Base-by-base conservation (phyloP, 805 yeast species). In the Kodamaea laetipori region DNA sequence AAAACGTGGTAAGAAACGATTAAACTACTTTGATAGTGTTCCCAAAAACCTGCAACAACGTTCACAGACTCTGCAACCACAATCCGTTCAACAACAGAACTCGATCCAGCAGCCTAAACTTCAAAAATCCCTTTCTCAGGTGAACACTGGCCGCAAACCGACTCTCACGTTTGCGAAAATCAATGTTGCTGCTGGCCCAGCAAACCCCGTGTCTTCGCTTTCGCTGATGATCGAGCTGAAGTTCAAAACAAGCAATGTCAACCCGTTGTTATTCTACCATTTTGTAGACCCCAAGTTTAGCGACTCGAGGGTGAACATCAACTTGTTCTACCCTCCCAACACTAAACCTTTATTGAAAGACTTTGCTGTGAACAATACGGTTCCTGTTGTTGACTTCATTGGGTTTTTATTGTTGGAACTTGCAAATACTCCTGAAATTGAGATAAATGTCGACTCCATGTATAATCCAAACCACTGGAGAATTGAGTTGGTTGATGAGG, bases 401-500 rank as follows among this genome's bases (percentile, higher is more conserved):
- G 77, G 77, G 3, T 69, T 50, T 39, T 58, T 70, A 5, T 55
- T 72, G 28, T 54, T 64, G 13, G 30, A 15, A 43, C 45, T 34
- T 33, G 21, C 39, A 12, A 35, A 23, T 6, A 27, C n/a, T 10
- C 35, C 32, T 9, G 39, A 41, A 5, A 12, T 30, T 27, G 26
- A 16, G n/a, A 7, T 41, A 2, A 39, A 41, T 8, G 17, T 8
- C 4, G 27, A 30, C 11, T 27, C 38, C 16, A 42, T 60, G 24
- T 54, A 61, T 39, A 78, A 84, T 47, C 86, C 90, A 0, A 84
- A 85, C 54, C 62, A 64, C 46, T 89, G 95, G 94, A 74, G 83
- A 42, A 57, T 92, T 25, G 86, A 86, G 45, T 71, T 92, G 16
- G 90, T 86, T 1, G 99, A 94, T 60, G 98, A 92, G 39, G 97